phyloP scores from a whole-genome alignment of 2,329 filamentous ascomycete species.

The Herpotrichia juniperi region DNA sequence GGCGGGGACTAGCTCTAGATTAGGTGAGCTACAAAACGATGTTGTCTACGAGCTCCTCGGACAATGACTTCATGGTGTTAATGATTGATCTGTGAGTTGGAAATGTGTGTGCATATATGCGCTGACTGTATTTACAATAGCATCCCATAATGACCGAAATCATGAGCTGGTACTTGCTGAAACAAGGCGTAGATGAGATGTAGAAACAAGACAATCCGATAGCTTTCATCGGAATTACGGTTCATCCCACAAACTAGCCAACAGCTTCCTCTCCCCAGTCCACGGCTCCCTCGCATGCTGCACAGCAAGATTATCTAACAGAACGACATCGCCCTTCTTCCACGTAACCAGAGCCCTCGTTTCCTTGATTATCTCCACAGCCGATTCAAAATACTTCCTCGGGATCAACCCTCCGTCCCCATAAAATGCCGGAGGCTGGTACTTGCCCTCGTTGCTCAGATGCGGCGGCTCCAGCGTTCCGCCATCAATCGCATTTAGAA shows the following conservation, averaged over 20 bases:
- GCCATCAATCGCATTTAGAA: constrained; percentile 6
- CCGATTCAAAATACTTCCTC: constrained; percentile 7
- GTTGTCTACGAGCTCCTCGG: too few relatives aligned
- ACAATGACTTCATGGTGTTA: too few relatives aligned
- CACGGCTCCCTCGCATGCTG: constrained; percentile 16
- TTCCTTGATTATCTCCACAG: constrained; percentile 9
- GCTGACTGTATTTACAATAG: too few relatives aligned
- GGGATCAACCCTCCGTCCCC: constrained; percentile 12
- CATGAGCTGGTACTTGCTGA: too few relatives aligned
- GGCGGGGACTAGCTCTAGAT: too few relatives aligned
- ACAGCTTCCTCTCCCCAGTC: constrained; percentile 9
- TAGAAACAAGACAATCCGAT: too few relatives aligned
- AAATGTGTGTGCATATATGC: too few relatives aligned
- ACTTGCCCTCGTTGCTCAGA: constrained; percentile 1
- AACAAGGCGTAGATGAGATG: too few relatives aligned
- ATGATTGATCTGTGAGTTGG: too few relatives aligned
- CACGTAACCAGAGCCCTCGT: constrained; percentile 8
- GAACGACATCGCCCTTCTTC: constrained; percentile 11
- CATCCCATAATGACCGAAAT: too few relatives aligned
- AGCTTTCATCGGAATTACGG: too few relatives aligned
- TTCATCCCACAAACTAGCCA: constrained; percentile 16
- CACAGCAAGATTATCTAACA: constrained; percentile 13
- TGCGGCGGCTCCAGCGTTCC: constrained; percentile 11
- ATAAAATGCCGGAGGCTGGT: constrained; percentile 7
- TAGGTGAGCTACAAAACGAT: too few relatives aligned